These are phyloP conservation scores for Pseudotsuga menziesii DNA, from an alignment of 75 land plant species.

Conservation along the genomic window DNA sequence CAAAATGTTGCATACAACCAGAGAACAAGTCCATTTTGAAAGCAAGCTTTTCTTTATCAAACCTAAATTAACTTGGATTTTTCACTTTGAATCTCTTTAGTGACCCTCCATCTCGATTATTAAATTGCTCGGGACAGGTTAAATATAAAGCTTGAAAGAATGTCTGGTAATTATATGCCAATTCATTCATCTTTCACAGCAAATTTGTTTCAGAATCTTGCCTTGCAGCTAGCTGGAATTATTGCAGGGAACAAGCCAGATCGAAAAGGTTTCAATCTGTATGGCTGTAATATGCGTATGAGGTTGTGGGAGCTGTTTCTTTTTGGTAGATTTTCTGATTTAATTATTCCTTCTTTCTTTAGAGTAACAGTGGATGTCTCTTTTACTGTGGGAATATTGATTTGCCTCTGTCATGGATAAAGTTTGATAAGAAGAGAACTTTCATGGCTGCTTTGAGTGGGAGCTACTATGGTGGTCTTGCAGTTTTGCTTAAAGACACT, in stretches of 20 bases:
- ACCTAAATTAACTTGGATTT: neutral
- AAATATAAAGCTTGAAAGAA: neutral
- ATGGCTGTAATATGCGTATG: too few species aligned
- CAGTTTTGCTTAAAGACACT: neutral
- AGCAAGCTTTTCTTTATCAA: too few species aligned
- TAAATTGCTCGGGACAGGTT: neutral
- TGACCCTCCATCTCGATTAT: neutral
- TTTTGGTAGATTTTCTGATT: neutral
- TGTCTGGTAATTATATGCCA: neutral
- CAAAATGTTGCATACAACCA: neutral
- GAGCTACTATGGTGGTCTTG: neutral
- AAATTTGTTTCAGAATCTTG: neutral
- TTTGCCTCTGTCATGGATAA: too few species aligned
- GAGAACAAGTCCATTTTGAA: too few species aligned
- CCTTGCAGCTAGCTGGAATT: neutral
- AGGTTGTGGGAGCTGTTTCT: neutral
- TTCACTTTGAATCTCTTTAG: neutral
- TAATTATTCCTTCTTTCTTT: neutral
- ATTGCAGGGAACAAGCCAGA: neutral
- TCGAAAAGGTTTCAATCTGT: neutral
- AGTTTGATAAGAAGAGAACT: neutral
- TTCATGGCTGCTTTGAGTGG: neutral
- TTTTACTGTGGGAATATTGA: neutral
- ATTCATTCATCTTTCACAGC: too few species aligned
- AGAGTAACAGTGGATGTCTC: neutral